Evolutionary conservation across 1,139 yeast species (phyloP).

Genomic region (Williopsis jadinii): DNA sequence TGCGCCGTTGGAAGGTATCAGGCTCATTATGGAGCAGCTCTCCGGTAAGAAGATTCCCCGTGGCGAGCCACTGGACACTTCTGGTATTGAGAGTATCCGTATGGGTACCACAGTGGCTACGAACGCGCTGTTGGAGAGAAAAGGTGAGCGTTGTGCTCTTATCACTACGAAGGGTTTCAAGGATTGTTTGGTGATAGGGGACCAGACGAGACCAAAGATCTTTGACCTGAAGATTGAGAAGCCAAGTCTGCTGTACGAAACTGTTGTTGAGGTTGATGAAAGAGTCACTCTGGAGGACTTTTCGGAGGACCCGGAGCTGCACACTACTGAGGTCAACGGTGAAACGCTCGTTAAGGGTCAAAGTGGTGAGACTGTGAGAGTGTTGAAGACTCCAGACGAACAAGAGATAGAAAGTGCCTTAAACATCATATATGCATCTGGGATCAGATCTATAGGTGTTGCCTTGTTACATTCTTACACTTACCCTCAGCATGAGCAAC

Average conservation of each 20-base stretch:
- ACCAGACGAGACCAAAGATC: slow-evolving; percentile 66
- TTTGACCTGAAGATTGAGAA: slow-evolving; percentile 43
- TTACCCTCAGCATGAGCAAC: slow-evolving; percentile 55
- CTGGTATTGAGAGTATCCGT: slow-evolving; percentile 48
- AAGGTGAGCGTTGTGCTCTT: slow-evolving; percentile 59
- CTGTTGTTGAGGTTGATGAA: slow-evolving; percentile 64
- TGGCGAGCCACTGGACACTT: slow-evolving; percentile 38
- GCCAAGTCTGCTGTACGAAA: slow-evolving; percentile 53
- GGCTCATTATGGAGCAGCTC: slow-evolving; percentile 62
- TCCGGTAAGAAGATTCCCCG: slow-evolving; percentile 46
- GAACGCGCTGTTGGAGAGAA: slow-evolving; percentile 59
- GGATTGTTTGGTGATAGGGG: slow-evolving; percentile 60
- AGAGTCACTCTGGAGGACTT: slow-evolving; percentile 65
- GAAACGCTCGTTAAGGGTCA: slow-evolving; percentile 39
- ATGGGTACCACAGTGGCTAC: slow-evolving; percentile 85
- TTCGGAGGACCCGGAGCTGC: slow-evolving; percentile 46
- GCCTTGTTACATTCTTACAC: slow-evolving; percentile 67
- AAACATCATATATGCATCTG: slow-evolving; percentile 38
- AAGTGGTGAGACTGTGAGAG: slow-evolving; percentile 57
- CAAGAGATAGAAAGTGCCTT: slow-evolving; percentile 34
- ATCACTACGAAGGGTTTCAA: slow-evolving; percentile 61
- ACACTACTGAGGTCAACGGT: slow-evolving; percentile 26
- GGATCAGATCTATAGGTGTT: slow-evolving; percentile 60
- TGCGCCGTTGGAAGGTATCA: slow-evolving; percentile 88
- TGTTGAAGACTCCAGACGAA: slow-evolving; percentile 42